Evolutionary conservation across 768 basidiomycete species (phyloP), one percentile per base, ranked within the genome.

Genomic region (Cubamyces lactineus): DNA sequence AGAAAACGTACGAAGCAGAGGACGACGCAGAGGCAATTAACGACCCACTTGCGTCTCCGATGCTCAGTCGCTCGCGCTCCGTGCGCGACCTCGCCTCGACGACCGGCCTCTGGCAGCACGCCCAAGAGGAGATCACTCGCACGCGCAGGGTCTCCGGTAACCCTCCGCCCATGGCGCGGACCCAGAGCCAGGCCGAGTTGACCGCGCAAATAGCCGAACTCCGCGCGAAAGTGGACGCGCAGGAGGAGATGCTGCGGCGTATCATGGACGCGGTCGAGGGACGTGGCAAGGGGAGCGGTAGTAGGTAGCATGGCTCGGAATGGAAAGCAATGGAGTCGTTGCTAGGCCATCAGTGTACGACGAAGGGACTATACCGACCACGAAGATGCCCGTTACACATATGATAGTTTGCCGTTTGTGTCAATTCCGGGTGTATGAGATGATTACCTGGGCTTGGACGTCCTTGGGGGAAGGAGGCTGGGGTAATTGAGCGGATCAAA

Each of bases 141-240:
- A 39, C 49, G 30, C 58, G 57, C 23, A 50, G 66, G 26, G 57
- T 61, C n/a, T 53, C 52, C n/a, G 46, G 53, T 24, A 53, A 53
- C 30, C 24, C 52, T 46, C 58, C 39, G 38, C 54, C 38, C 62
- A 50, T 16, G 40, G 57, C 8, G 21, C 59, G n/a, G 41, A 48
- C 13, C 64, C 68, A 81, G 9, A 51, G 46, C 6, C 53, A 53
- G 2, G 59, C 54, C 11, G 87, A 87, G 71, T 75, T 92, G 43
- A 84, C 84, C 62, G 74, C 74, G 46, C 88, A 91, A 74, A 87
- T 92, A 47, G 73, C 77, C 9, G 85, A 86, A 58, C 75, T 91
- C 43, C 76, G 80, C 12, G 71, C 65, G 5, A 77, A 80, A 7
- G 79, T 90, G n/a, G 86, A 88, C 70, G 70, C 69, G 57, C 89